A percentile compares a stretch with the other conserved stretches of the same genome.
Conservation (phyloP, 2,329 filamentous ascomycete species). For the Cordyceps tenuipes region DNA sequence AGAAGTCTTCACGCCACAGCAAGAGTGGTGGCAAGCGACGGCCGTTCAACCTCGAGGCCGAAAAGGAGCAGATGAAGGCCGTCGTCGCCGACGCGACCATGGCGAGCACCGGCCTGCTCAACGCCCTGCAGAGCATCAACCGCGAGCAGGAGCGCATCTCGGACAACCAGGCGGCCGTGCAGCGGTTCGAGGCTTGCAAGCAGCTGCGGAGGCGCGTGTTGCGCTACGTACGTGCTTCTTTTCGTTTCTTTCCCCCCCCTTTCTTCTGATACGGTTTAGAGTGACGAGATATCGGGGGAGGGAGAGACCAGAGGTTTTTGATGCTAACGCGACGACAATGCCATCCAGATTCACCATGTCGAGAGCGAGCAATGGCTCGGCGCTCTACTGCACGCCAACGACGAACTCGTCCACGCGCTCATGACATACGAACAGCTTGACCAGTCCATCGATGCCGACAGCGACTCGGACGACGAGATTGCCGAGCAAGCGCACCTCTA, state of each 20-base stretch:
- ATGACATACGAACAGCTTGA: constrained; percentile 95
- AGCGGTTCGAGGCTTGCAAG: constrained; percentile 81
- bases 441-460: constrained; percentile 69
- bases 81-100: constrained; percentile 86
- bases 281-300: neutral
- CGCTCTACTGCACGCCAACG: constrained; percentile 84
- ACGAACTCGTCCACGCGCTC: constrained; percentile 85
- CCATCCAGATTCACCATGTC: constrained; percentile 69
- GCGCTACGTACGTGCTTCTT: constrained; percentile 54
- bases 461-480: constrained; percentile 60
- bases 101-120: constrained; percentile 82
- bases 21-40: constrained; percentile 46
- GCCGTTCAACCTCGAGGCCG: constrained; percentile 75
- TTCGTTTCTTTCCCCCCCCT: neutral
- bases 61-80: constrained; percentile 79
- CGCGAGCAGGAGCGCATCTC: constrained; percentile 82
- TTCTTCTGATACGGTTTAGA: neutral
- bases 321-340: neutral
- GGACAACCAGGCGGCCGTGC: constrained; percentile 66
- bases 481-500: constrained; percentile 60
- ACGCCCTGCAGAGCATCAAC: constrained; percentile 83
- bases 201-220: constrained; percentile 73
- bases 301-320: neutral
- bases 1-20: neutral
- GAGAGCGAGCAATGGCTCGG: constrained; percentile 90